Percentiles rank a stretch among this genome's conserved stretches.
These are phyloP conservation scores for Pterocarpus santalinus DNA, from an alignment of 306 rosid species.

Conservation along the genomic window DNA sequence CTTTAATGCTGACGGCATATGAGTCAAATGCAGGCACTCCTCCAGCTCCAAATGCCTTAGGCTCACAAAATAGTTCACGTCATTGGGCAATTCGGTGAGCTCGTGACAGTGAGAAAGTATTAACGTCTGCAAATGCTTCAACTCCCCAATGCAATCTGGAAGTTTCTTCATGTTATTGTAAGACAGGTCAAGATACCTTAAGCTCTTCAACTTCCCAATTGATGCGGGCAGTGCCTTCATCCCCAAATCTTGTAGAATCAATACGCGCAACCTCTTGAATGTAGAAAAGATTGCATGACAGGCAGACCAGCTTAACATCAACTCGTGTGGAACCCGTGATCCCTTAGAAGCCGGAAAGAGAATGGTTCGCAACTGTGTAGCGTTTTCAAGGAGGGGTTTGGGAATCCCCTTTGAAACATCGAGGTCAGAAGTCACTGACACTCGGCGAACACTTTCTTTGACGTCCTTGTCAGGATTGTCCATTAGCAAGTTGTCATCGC, in stretches of 20 bases:
- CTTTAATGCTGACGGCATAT: not conserved
- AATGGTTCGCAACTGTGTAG: not conserved
- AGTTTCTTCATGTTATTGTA: not conserved
- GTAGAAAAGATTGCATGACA: not conserved
- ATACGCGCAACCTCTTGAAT: not conserved
- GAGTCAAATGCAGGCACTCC: not conserved
- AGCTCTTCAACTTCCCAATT: not conserved
- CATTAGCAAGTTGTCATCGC: not conserved
- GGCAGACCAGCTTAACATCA: not conserved
- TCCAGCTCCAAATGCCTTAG: not conserved
- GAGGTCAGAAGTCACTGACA: not conserved
- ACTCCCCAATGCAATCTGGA: not conserved
- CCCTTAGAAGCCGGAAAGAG: not conserved
- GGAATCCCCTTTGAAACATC: not conserved
- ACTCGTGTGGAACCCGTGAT: not conserved
- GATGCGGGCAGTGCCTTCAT: not conserved
- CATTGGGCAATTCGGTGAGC: not conserved
- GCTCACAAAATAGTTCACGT: not conserved
- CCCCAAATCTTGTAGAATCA: conserved; percentile 7
- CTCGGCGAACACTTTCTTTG: not conserved
- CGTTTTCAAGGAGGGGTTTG: not conserved
- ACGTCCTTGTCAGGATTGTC: not conserved
- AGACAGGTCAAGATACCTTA: conserved; percentile 10
- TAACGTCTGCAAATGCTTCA: conserved; percentile 11
- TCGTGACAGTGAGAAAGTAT: not conserved